These are phyloP conservation scores for Mucor velutinosus DNA, from an alignment of 371 early-diverging fungal species.

Conservation along the genomic window DNA sequence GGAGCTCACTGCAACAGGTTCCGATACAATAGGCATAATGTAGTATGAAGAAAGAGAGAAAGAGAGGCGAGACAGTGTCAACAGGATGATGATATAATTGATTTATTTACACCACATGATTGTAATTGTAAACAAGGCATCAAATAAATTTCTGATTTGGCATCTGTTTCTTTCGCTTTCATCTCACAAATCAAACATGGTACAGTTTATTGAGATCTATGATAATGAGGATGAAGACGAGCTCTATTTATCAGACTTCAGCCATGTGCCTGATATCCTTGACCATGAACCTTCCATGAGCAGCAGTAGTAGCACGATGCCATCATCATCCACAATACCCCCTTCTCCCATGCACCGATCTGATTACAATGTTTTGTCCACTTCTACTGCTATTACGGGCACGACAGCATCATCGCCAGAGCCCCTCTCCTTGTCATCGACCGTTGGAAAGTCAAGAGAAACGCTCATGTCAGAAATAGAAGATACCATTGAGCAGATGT, in stretches of 20 bases:
- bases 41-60: not conserved
- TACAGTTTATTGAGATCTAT: not conserved
- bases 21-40: not conserved
- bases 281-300: not conserved
- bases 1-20: not conserved
- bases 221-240: not conserved
- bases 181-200: not conserved
- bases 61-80: not conserved
- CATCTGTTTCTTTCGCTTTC: not conserved
- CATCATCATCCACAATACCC: not conserved
- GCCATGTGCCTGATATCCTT: not conserved
- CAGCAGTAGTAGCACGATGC: not conserved
- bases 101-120: not conserved
- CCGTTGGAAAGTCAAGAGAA: slow-evolving; percentile 14
- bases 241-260: not conserved
- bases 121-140: not conserved
- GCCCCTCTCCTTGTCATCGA: not conserved
- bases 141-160: not conserved
- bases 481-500: slow-evolving; percentile 10
- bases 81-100: not conserved
- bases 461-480: slow-evolving; percentile 18
- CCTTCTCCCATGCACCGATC: not conserved
- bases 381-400: not conserved
- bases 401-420: not conserved
- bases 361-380: not conserved